These are phyloP conservation scores for Ustilago cynodontis DNA, from an alignment of 1,284 basidiomycete species.

Conservation along the genomic window DNA sequence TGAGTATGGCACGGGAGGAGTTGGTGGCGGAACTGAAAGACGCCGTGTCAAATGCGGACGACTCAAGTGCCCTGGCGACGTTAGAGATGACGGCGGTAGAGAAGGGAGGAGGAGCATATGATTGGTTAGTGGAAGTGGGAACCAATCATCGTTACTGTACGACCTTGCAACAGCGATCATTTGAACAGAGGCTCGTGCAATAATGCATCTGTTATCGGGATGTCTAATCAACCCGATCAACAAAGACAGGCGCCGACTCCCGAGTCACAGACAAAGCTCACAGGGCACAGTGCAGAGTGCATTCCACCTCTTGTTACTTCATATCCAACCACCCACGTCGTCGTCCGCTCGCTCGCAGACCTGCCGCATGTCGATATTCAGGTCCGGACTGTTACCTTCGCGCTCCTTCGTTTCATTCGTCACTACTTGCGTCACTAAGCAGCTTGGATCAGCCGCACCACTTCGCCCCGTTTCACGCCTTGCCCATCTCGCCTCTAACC, in stretches of 20 bases:
- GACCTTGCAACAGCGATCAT: slow-evolving; percentile 3
- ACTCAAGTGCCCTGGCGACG: slow-evolving; percentile 2
- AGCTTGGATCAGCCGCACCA: background rate
- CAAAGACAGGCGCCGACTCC: slow-evolving; percentile 21
- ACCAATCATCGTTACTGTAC: slow-evolving; percentile 14
- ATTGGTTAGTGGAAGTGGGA: slow-evolving; percentile 7
- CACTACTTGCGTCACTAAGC: slow-evolving; percentile 8
- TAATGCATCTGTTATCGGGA: background rate
- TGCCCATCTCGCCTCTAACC: background rate
- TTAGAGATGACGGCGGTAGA: background rate
- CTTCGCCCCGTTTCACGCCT: background rate
- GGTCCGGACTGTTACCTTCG: slow-evolving; percentile 10
- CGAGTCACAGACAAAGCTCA: slow-evolving; percentile 25
- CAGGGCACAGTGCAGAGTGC: slow-evolving; percentile 5
- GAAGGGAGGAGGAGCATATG: slow-evolving; percentile 4
- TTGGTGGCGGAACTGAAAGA: slow-evolving; percentile 13
- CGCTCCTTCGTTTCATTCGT: slow-evolving; percentile 15
- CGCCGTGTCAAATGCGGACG: background rate
- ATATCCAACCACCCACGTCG: background rate
- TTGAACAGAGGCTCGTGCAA: slow-evolving; percentile 22
- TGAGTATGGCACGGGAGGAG: background rate
- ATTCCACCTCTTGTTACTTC: slow-evolving; percentile 6
- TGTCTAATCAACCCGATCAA: background rate
- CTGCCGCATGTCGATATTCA: slow-evolving; percentile 39
- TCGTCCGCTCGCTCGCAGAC: background rate